Evolutionary conservation across 495 filamentous ascomycete genomes (phyloP).

Genomic region (Hyphodiscus hymeniophilus): DNA sequence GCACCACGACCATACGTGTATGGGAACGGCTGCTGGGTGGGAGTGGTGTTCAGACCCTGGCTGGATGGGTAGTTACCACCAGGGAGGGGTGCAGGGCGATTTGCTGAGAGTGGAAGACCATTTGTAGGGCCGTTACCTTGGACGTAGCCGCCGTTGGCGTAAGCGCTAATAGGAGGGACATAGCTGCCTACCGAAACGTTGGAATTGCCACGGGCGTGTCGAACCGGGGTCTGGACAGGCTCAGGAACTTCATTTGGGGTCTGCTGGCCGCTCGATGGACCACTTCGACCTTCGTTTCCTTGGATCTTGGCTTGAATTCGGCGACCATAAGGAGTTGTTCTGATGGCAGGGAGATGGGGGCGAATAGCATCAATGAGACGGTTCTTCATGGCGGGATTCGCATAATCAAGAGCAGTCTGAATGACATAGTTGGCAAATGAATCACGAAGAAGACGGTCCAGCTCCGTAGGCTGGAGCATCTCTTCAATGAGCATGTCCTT

Average conservation of each 20-base stretch:
- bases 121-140: conserved; percentile 7
- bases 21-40: conserved; percentile 10
- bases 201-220: conserved; percentile 20
- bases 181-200: conserved; percentile 12
- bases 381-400: conserved; percentile 59
- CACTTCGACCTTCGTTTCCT: conserved; percentile 23
- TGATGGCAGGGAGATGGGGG: conserved; percentile 71
- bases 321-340: conserved; percentile 85
- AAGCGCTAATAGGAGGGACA: conserved; percentile 9
- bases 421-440: conserved; percentile 95
- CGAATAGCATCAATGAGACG: conserved; percentile 75
- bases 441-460: conserved; percentile 82
- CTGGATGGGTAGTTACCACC: conserved; percentile 11
- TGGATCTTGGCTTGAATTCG: conserved; percentile 81
- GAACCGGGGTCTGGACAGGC: conserved; percentile 8
- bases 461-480: conserved; percentile 63
- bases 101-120: conserved; percentile 10
- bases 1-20: conserved; percentile 17
- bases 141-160: conserved; percentile 17
- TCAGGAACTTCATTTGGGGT: conserved; percentile 19
- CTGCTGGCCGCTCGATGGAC: conserved; percentile 21
- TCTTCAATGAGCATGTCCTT: conserved; percentile 79
- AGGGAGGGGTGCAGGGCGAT: conserved; percentile 6
- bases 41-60: conserved; percentile 5
- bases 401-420: conserved; percentile 88